phyloP scores from a whole-genome alignment of 441 rosid species.

The Populus hybrid region DNA sequence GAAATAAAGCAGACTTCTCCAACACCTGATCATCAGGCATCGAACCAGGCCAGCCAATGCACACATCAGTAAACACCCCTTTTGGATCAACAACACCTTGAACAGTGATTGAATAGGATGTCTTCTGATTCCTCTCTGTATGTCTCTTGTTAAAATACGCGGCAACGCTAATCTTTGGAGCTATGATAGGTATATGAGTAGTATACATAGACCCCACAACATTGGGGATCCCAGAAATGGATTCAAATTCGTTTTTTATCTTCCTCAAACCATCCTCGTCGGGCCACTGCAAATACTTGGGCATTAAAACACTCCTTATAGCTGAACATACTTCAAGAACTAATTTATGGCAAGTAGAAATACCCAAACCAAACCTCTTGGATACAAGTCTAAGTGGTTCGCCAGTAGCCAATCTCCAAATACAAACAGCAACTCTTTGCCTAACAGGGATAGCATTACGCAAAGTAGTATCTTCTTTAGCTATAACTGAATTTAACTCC shows the following conservation, averaged over 20 bases:
- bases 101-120: constrained; percentile 71
- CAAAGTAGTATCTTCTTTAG: constrained; percentile 74
- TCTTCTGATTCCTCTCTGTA: constrained; percentile 79
- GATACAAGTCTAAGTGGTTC: too few species aligned
- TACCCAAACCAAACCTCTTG: too few species aligned
- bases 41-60: constrained; percentile 92
- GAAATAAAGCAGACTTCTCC: constrained; percentile 64
- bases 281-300: constrained; percentile 68
- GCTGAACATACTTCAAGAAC: constrained; percentile 85
- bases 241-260: constrained; percentile 47
- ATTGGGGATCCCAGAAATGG: constrained; percentile 55
- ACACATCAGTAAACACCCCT: constrained; percentile 73
- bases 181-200: constrained; percentile 77
- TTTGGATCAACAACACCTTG: constrained; percentile 77
- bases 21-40: constrained; percentile 69
- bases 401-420: too few species aligned
- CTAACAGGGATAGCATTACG: constrained; percentile 86
- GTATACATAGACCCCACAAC: constrained; percentile 82
- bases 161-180: constrained; percentile 67
- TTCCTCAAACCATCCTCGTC: constrained; percentile 35
- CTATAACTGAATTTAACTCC: constrained; percentile 56
- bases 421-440: constrained; percentile 19
- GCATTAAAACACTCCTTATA: constrained; percentile 66
- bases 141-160: constrained; percentile 73
- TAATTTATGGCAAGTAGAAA: too few species aligned